Percentiles rank a stretch among this genome's conserved stretches.
Evolutionary conservation across 257 asterid species (phyloP).

Genomic region (Penstemon davidsonii): DNA sequence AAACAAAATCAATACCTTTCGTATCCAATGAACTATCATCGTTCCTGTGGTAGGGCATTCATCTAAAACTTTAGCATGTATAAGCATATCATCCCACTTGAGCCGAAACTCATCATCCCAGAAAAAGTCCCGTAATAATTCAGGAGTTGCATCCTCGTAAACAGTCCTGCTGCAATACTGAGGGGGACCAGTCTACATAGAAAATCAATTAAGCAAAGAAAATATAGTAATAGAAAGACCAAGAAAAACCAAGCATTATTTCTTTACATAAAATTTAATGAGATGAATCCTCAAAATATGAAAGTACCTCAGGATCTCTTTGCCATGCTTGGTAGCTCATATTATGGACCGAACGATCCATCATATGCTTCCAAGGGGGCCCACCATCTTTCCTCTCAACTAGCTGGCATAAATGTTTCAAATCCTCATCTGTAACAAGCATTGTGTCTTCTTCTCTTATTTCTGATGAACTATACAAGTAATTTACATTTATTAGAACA

Average conservation of each 20-base stretch:
- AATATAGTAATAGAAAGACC: not conserved
- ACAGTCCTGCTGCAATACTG: conserved; percentile 91
- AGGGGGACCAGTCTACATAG: conserved; percentile 70
- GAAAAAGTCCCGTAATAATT: conserved; percentile 80
- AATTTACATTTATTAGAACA: conserved; percentile 16
- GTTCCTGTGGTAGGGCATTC: conserved; percentile 83
- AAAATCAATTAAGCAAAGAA: conserved; percentile 5
- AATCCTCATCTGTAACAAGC: conserved; percentile 54
- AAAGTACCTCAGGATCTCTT: conserved; percentile 72
- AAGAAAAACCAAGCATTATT: not conserved
- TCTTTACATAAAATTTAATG: not conserved
- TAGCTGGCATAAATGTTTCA: conserved; percentile 63
- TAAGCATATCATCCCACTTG: conserved; percentile 91
- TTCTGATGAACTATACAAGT: conserved; percentile 45
- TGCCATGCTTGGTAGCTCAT: conserved; percentile 98
- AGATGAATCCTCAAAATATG: not conserved
- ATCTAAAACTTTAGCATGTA: conserved; percentile 62
- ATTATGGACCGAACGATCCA: conserved; percentile 68
- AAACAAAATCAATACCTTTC: conserved; percentile 53
- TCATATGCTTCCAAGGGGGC: conserved; percentile 84
- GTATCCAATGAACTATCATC: conserved; percentile 84
- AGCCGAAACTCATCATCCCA: conserved; percentile 92
- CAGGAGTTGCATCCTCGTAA: conserved; percentile 94
- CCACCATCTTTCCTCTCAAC: conserved; percentile 91
- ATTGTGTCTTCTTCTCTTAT: conserved; percentile 33